Conservation (phyloP, 257 asterid species). For the Linderniella brevidens region DNA sequence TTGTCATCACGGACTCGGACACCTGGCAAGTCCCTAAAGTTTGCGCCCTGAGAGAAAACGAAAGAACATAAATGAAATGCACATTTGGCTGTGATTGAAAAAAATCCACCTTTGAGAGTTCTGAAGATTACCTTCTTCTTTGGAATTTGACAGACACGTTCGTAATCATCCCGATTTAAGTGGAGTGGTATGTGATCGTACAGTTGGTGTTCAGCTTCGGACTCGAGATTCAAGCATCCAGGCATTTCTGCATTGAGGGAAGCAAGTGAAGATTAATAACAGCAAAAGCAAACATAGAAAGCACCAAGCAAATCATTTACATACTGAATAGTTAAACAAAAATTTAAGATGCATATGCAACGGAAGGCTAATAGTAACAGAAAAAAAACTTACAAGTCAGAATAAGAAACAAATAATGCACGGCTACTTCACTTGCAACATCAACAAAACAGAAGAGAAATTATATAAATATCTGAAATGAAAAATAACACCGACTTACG, state of each 20-base stretch:
- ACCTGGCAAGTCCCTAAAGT: slow-evolving; percentile 56
- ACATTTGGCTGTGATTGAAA: not conserved
- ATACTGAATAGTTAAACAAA: not conserved
- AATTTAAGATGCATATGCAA: not conserved
- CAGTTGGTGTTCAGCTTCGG: slow-evolving; percentile 15
- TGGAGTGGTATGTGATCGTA: slow-evolving; percentile 60
- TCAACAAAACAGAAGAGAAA: not conserved
- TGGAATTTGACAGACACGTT: slow-evolving; percentile 55
- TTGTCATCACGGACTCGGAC: slow-evolving; percentile 42
- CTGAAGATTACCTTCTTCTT: slow-evolving; percentile 38
- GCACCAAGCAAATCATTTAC: not conserved
- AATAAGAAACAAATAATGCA: too few relatives aligned
- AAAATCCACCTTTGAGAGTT: not conserved
- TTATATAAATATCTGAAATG: not conserved
- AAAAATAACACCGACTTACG: slow-evolving; percentile 28
- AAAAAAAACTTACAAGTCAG: too few relatives aligned
- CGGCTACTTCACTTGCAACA: too few relatives aligned
- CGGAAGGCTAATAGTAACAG: not conserved
- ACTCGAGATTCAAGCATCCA: slow-evolving; percentile 18
- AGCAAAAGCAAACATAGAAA: not conserved
- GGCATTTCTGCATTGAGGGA: slow-evolving; percentile 33
- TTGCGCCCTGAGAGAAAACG: slow-evolving; percentile 46
- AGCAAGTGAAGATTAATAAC: not conserved
- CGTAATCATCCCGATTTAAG: slow-evolving; percentile 46
- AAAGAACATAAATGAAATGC: not conserved